A percentile compares a stretch with the other conserved stretches of the same genome.
Evolutionary conservation across 2,329 filamentous ascomycete genomes (phyloP).

Genomic region (Talaromyces amestolkiae): DNA sequence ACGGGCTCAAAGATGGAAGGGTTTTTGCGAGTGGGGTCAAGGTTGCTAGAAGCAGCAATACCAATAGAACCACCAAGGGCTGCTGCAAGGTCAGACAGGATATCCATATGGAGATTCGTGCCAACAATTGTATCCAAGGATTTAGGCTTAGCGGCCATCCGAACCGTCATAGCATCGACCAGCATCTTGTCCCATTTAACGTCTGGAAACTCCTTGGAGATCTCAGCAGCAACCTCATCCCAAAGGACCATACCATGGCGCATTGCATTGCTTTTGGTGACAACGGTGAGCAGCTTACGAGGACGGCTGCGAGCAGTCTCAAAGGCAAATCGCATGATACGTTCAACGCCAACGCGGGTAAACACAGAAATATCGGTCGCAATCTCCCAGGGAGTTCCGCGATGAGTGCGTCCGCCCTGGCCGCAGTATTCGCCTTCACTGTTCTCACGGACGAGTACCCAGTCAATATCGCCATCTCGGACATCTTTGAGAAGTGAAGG

Average conservation of each 20-base stretch:
- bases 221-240: conserved; percentile 60
- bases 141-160: conserved; percentile 62
- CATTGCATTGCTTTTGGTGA: conserved; percentile 66
- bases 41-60: conserved; percentile 62
- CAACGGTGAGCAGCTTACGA: conserved; percentile 59
- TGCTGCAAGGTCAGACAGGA: conserved; percentile 38
- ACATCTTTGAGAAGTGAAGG: conserved; percentile 55
- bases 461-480: conserved; percentile 60
- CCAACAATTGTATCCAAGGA: conserved; percentile 63
- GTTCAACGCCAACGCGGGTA: conserved; percentile 58
- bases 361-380: conserved; percentile 65
- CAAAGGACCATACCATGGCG: conserved; percentile 67
- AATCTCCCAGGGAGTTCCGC: conserved; percentile 57
- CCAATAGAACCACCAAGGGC: conserved; percentile 53
- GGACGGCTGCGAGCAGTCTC: conserved; percentile 58
- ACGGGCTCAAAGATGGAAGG: conserved; percentile 59
- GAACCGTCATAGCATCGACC: conserved; percentile 64
- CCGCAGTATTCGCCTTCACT: conserved; percentile 66
- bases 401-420: conserved; percentile 62
- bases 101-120: conserved; percentile 60
- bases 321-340: conserved; percentile 63
- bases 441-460: conserved; percentile 67
- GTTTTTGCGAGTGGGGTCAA: conserved; percentile 57
- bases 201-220: conserved; percentile 59
- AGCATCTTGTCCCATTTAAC: conserved; percentile 65